A percentile compares a stretch with the other conserved stretches of the same genome.
phyloP scores from a whole-genome alignment of 495 filamentous ascomycete genomes.

The Penicillium roqueforti region DNA sequence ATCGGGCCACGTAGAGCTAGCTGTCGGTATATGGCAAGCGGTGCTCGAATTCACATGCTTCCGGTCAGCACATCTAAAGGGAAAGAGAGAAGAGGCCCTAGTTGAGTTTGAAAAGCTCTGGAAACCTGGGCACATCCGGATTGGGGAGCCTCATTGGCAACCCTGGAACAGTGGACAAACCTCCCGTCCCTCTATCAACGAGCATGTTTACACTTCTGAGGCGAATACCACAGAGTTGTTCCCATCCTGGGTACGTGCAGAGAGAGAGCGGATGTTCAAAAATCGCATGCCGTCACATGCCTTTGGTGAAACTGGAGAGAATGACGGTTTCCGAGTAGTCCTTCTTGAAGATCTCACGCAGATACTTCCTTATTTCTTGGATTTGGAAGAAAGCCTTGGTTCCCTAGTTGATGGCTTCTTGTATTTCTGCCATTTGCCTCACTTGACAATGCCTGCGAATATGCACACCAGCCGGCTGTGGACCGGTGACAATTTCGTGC shows the following conservation, averaged over 20 bases:
- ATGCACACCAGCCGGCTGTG: constrained; percentile 28
- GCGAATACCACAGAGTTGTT: constrained; percentile 27
- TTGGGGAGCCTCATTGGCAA: constrained; percentile 67
- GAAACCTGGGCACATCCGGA: constrained; percentile 77
- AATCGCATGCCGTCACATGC: constrained; percentile 59
- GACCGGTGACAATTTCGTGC: constrained; percentile 43
- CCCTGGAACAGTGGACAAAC: constrained; percentile 56
- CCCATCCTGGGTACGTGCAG: constrained; percentile 56
- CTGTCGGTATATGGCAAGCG: constrained; percentile 78
- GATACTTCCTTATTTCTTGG: constrained; percentile 48
- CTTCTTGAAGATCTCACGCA: constrained; percentile 32
- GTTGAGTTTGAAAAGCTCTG: constrained; percentile 70
- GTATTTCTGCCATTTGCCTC: constrained; percentile 66
- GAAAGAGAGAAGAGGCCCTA: constrained; percentile 19
- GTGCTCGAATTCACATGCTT: constrained; percentile 71
- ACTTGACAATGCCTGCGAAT: constrained; percentile 23
- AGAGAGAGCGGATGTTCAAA: constrained; percentile 45
- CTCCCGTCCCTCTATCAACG: background rate
- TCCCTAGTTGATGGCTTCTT: constrained; percentile 63
- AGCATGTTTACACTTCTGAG: constrained; percentile 13
- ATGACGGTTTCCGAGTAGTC: constrained; percentile 75
- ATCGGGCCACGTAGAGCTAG: constrained; percentile 74
- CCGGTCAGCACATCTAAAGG: constrained; percentile 32
- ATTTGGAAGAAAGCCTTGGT: constrained; percentile 59
- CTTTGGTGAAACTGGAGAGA: constrained; percentile 58